Percentiles rank a stretch among this genome's conserved stretches.
phyloP scores from a whole-genome alignment of 345 rosid genomes.

The Arabidopsis arenosa region DNA sequence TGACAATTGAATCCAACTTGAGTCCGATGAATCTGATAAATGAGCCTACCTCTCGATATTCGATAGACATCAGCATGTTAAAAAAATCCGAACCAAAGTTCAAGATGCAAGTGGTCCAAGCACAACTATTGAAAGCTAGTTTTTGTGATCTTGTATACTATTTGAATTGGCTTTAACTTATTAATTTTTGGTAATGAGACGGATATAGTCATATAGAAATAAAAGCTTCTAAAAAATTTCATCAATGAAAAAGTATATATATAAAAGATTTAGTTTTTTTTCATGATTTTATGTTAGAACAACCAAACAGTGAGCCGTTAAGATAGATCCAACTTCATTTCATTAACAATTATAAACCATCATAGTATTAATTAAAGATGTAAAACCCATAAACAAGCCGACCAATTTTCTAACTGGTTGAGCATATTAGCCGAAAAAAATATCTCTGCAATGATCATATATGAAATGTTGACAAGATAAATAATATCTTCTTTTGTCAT shows the following conservation, averaged over 20 bases:
- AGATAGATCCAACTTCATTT: not conserved
- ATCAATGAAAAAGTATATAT: too few species aligned
- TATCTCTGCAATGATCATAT: constrained; percentile 1
- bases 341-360: not conserved
- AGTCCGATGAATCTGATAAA: too few species aligned
- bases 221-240: too few species aligned
- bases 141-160: too few species aligned
- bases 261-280: too few species aligned
- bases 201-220: not conserved
- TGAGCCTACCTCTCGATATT: not conserved
- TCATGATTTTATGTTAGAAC: too few species aligned
- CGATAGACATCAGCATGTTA: too few species aligned
- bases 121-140: too few species aligned
- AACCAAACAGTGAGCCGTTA: not conserved
- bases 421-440: not conserved
- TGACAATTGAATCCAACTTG: not conserved
- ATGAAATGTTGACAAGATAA: constrained; percentile 1
- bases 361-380: not conserved
- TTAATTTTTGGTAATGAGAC: not conserved
- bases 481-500: not conserved
- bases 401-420: not conserved
- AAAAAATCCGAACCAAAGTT: too few species aligned
- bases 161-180: too few species aligned
- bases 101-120: too few species aligned
- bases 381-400: not conserved